A percentile compares a stretch with the other conserved stretches of the same genome.
Evolutionary conservation across 2,329 filamentous ascomycete species (phyloP).

Genomic region (Alternaria postmessia): DNA sequence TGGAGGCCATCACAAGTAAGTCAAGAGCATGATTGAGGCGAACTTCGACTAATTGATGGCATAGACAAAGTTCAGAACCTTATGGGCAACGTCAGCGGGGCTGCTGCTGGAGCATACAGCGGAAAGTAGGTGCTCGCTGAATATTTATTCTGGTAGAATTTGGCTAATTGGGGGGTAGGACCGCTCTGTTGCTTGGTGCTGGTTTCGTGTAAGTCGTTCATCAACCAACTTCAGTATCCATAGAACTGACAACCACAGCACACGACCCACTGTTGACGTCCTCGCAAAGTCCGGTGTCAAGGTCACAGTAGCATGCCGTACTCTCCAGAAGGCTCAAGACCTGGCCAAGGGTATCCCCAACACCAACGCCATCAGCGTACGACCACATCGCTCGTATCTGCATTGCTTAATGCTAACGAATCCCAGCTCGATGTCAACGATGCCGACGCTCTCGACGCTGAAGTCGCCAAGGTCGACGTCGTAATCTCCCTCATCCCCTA

Average conservation of each 20-base stretch:
- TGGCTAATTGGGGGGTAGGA: slow-evolving; percentile 37
- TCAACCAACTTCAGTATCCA: too few species aligned
- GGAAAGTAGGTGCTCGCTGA: slow-evolving; percentile 43
- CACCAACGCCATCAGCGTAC: slow-evolving; percentile 70
- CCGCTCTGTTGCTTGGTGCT: slow-evolving; percentile 51
- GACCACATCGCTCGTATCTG: neutral
- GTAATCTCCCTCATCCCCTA: slow-evolving; percentile 83
- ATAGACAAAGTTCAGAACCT: slow-evolving; percentile 45
- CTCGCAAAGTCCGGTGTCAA: slow-evolving; percentile 65
- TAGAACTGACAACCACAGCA: slow-evolving; percentile 47
- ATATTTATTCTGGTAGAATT: neutral
- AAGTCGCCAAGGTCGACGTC: slow-evolving; percentile 80
- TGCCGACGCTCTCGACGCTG: slow-evolving; percentile 77
- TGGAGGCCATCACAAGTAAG: slow-evolving; percentile 50
- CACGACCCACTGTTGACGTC: slow-evolving; percentile 66
- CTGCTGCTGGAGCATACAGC: slow-evolving; percentile 32
- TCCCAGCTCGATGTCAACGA: slow-evolving; percentile 81
- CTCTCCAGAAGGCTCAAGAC: slow-evolving; percentile 77
- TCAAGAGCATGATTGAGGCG: slow-evolving; percentile 6
- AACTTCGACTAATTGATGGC: slow-evolving; percentile 26
- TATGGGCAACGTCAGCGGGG: slow-evolving; percentile 35
- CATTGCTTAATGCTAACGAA: slow-evolving; percentile 18
- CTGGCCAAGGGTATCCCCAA: slow-evolving; percentile 75
- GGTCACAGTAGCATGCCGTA: slow-evolving; percentile 78
- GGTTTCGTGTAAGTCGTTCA: slow-evolving; percentile 52